Conservation (phyloP, 2,329 filamentous ascomycete species). For the Penicillium expansum region DNA sequence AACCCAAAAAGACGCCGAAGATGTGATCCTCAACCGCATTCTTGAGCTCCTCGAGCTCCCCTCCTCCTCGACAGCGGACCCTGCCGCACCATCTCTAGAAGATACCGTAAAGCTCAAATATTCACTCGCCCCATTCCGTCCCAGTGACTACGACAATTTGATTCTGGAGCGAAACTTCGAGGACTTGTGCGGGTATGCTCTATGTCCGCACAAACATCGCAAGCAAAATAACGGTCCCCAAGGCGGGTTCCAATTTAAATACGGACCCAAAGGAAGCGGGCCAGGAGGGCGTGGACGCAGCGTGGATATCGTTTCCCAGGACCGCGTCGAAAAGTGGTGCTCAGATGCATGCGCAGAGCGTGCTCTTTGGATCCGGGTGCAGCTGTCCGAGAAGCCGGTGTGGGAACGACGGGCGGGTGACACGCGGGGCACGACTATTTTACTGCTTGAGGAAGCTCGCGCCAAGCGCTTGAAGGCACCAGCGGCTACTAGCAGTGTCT, state of each 20-base stretch:
- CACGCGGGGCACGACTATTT: constrained; percentile 52
- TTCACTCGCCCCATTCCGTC: constrained; percentile 72
- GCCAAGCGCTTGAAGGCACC: constrained; percentile 17
- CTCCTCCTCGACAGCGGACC: constrained; percentile 50
- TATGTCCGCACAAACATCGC: constrained; percentile 68
- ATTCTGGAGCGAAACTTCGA: constrained; percentile 86
- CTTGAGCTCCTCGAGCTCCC: constrained; percentile 68
- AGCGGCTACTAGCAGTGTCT: constrained; percentile 18
- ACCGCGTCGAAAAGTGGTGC: constrained; percentile 83
- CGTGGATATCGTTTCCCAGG: constrained; percentile 64
- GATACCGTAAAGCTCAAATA: constrained; percentile 66
- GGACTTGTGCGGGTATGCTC: constrained; percentile 74
- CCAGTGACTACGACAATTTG: constrained; percentile 83
- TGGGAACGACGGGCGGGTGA: constrained; percentile 69
- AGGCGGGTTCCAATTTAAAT: constrained; percentile 67
- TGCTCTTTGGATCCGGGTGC: constrained; percentile 82
- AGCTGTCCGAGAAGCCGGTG: constrained; percentile 78
- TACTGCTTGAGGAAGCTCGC: constrained; percentile 63
- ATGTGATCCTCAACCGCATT: constrained; percentile 68
- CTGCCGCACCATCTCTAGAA: constrained; percentile 52
- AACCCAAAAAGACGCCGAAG: constrained; percentile 74
- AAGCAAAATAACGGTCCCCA: constrained; percentile 49
- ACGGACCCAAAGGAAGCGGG: constrained; percentile 51
- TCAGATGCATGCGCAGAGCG: constrained; percentile 72
- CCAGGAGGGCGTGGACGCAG: constrained; percentile 50